Base-by-base conservation (phyloP, 495 filamentous ascomycete species). In the Daldinia decipiens region DNA sequence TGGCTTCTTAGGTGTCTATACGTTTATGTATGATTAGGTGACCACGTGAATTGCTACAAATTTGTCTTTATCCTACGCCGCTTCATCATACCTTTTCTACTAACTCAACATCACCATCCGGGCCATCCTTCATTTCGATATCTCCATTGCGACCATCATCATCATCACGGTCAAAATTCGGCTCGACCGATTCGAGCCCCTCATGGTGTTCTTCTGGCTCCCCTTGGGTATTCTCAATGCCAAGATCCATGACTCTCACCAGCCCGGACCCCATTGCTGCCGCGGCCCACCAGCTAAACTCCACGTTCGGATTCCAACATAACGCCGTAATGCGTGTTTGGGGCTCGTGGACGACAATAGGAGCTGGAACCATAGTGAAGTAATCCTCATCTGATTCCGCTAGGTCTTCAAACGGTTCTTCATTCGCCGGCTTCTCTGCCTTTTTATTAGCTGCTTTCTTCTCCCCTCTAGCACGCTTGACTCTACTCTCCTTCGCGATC, bases 401-500 rank as follows among this genome's bases (percentile, higher is more conserved):
- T 5, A 51, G 39, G 24, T 68, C 74, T 2, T 74, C 76, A 13
- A 50, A 74, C 0, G 70, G 72, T 0, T 52, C 68, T 2, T 66
- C 72, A 24, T 59, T 72, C 17, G 74, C 70, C 61, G 68, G 74
- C 67, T 72, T 74, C 54, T 82, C 67, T 64, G 82, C 77, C 72
- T 87, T 85, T 72, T 86, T 82, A 69, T 84, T 21, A 32, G 53
- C 53, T 3, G 31, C 27, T 31, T 31, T 83, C 71, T 91, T 88
- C 40, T 89, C 82, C 72, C n/a, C 40, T 52, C 52, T 65, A 24
- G 50, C 61, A 21, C 65, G 65, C 36, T 73, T 73, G 7, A 62
- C 27, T 43, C 56, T 52, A 17, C 51, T 66, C 19, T 86, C 87
- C 80, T 90, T 92, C 29, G 85, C 82, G 76, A 90, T 85, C 21